A percentile compares a stretch with the other conserved stretches of the same genome.
phyloP scores from a whole-genome alignment of 371 early-diverging fungal species.

The Sporodiniella umbellata region DNA sequence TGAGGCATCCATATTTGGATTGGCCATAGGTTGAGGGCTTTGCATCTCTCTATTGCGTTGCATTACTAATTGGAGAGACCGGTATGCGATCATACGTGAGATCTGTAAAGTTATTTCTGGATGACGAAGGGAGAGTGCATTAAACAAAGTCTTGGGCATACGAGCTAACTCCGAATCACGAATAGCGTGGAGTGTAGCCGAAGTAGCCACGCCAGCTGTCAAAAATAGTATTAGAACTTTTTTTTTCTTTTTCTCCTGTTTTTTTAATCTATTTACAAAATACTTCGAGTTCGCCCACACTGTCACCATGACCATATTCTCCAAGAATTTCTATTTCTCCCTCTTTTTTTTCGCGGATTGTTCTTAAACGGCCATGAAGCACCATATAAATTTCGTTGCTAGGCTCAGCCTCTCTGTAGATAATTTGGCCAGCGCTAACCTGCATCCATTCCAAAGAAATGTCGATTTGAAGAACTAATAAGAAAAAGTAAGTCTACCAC shows the following conservation, averaged over 20 bases:
- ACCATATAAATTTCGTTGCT: constrained; percentile 92
- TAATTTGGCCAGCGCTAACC: constrained; percentile 86
- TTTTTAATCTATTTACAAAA: constrained; percentile 47
- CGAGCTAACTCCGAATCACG: constrained; percentile 94
- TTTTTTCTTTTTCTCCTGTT: not conserved
- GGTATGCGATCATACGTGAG: constrained; percentile 84
- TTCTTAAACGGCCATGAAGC: constrained; percentile 89
- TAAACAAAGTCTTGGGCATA: constrained; percentile 94
- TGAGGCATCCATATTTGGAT: constrained; percentile 7
- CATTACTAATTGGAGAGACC: constrained; percentile 55
- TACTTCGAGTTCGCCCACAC: constrained; percentile 95
- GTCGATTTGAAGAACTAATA: constrained; percentile 81
- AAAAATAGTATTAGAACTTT: constrained; percentile 1
- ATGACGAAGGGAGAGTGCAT: constrained; percentile 82
- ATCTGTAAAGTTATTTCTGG: constrained; percentile 92
- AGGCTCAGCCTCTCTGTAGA: constrained; percentile 83
- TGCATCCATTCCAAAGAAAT: constrained; percentile 96
- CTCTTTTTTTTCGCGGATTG: constrained; percentile 67
- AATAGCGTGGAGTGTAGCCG: constrained; percentile 95
- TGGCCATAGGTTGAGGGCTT: constrained; percentile 9
- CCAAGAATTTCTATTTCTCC: constrained; percentile 77
- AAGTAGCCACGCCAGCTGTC: constrained; percentile 64
- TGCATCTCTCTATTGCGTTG: constrained; percentile 23
- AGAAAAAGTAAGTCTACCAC: not conserved
- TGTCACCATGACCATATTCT: constrained; percentile 93